Evolutionary conservation across 2,329 filamentous ascomycete genomes (phyloP).

Genomic region (Ramularia endophylla): DNA sequence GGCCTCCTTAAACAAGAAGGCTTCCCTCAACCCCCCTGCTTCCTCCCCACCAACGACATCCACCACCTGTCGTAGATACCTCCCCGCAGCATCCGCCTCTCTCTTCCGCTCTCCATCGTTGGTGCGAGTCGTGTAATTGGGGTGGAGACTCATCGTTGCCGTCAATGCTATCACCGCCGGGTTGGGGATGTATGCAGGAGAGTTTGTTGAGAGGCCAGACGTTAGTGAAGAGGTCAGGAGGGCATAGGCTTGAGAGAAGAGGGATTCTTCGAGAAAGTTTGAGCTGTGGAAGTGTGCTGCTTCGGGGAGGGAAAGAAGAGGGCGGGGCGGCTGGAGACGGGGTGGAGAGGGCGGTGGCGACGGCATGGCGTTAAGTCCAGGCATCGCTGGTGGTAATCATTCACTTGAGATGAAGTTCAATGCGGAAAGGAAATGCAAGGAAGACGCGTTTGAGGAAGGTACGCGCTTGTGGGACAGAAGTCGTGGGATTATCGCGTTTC

Average conservation of each 20-base stretch:
- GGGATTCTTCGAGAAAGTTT: conserved; percentile 69
- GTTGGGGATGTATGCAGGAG: conserved; percentile 59
- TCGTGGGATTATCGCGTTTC: too few relatives aligned
- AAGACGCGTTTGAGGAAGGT: too few relatives aligned
- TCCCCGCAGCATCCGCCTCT: conserved; percentile 60
- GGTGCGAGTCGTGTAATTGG: conserved; percentile 68
- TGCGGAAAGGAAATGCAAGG: too few relatives aligned
- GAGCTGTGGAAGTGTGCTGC: conserved; percentile 62
- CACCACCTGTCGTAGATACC: conserved; percentile 64
- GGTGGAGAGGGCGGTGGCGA: too few relatives aligned
- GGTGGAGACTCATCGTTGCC: conserved; percentile 78
- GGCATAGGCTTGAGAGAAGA: conserved; percentile 44
- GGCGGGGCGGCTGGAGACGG: too few relatives aligned
- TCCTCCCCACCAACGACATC: conserved; percentile 62
- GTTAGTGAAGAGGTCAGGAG: conserved; percentile 61
- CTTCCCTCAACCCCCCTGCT: conserved; percentile 56
- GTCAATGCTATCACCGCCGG: conserved; percentile 69
- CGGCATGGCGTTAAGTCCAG: too few relatives aligned
- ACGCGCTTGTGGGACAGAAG: too few relatives aligned
- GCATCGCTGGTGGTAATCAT: too few relatives aligned
- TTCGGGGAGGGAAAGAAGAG: too few relatives aligned
- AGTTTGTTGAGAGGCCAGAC: conserved; percentile 42
- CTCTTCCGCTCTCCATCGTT: conserved; percentile 54
- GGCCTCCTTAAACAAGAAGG: conserved; percentile 58
- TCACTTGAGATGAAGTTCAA: too few relatives aligned